Conservation (phyloP, 75 land plant species). For the Picea sitchensis region DNA sequence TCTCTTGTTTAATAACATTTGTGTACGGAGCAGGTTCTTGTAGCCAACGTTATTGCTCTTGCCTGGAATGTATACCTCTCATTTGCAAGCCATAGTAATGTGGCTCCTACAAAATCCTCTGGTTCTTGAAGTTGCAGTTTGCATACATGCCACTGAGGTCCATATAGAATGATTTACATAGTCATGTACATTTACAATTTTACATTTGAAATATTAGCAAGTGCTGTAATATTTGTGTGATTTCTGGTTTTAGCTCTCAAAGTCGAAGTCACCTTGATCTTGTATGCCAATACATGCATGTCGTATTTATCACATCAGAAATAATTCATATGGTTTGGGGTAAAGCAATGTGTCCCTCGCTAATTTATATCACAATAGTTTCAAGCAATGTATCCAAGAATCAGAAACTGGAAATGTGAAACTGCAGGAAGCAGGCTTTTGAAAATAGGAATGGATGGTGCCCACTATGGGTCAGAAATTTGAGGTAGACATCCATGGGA, state of each 20-base stretch:
- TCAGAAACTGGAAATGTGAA: too few species aligned
- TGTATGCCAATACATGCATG: too few species aligned
- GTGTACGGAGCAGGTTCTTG: constrained; percentile 55
- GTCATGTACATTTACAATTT: background rate
- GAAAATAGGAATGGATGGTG: too few species aligned
- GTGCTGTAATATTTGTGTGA: background rate
- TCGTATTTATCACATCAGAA: background rate
- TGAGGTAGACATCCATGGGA: too few species aligned
- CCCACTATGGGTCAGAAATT: too few species aligned
- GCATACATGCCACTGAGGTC: background rate
- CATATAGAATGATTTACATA: background rate
- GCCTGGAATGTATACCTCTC: constrained; percentile 85
- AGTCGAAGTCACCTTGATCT: background rate
- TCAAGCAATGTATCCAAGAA: too few species aligned
- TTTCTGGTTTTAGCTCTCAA: background rate
- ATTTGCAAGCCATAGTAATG: constrained; percentile 66
- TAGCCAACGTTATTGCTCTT: constrained; percentile 67
- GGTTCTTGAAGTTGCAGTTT: background rate
- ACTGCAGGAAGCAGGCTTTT: too few species aligned
- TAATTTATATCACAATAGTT: too few species aligned
- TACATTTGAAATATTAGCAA: background rate
- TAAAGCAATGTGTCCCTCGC: background rate
- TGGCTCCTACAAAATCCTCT: background rate
- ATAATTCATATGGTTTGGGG: background rate
- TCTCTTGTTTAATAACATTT: background rate